Conservation (phyloP, 1,139 yeast genomes). For the Scheffersomyces parashehatae region DNA sequence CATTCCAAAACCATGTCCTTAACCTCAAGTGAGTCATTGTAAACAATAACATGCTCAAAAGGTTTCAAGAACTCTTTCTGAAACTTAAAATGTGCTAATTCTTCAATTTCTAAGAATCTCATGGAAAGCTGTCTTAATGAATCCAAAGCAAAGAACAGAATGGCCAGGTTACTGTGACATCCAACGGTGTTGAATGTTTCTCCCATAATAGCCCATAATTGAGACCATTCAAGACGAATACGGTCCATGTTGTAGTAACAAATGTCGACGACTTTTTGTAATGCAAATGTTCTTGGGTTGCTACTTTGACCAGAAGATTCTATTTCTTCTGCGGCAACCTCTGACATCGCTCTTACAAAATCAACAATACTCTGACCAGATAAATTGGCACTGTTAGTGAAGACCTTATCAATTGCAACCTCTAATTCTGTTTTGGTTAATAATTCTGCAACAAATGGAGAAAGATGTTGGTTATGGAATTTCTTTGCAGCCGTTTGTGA, state of each 20-base stretch:
- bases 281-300: slow-evolving; percentile 86
- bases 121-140: slow-evolving; percentile 90
- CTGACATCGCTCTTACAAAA: slow-evolving; percentile 83
- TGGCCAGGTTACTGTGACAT: slow-evolving; percentile 70
- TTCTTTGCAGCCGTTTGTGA: slow-evolving; percentile 45
- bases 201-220: slow-evolving; percentile 92
- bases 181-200: slow-evolving; percentile 86
- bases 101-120: slow-evolving; percentile 91
- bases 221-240: slow-evolving; percentile 96
- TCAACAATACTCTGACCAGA: slow-evolving; percentile 83
- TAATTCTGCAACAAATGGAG: slow-evolving; percentile 42
- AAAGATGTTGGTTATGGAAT: slow-evolving; percentile 46
- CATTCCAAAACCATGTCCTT: slow-evolving; percentile 92
- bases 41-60: slow-evolving; percentile 73
- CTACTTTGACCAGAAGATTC: slow-evolving; percentile 80
- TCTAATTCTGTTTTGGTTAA: slow-evolving; percentile 76
- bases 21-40: slow-evolving; percentile 69
- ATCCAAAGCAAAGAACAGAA: slow-evolving; percentile 89
- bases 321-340: slow-evolving; percentile 87
- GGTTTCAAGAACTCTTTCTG: slow-evolving; percentile 94
- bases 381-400: slow-evolving; percentile 77
- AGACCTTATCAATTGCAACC: slow-evolving; percentile 83
- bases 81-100: slow-evolving; percentile 91
- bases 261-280: slow-evolving; percentile 95
- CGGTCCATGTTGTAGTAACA: slow-evolving; percentile 97